phyloP scores from a whole-genome alignment of 768 basidiomycete species.

The Boletus tylopilopsis region DNA sequence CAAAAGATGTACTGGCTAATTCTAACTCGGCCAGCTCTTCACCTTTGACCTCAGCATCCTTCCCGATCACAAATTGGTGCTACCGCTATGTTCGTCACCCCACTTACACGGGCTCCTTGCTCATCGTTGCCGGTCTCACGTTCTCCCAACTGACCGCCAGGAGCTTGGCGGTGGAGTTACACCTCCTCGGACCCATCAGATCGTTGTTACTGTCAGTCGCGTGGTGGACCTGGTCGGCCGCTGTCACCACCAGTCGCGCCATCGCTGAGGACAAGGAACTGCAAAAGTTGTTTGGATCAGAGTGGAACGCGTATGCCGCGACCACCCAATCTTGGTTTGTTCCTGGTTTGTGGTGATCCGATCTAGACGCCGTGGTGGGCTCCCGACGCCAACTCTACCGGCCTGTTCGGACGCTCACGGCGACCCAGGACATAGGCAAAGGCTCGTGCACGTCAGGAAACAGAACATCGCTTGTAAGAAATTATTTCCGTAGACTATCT shows the following conservation, averaged over 20 bases:
- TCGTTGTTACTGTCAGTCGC: slow-evolving; percentile 33
- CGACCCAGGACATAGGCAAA: too few species aligned
- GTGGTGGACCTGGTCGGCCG: slow-evolving; percentile 51
- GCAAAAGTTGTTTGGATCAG: slow-evolving; percentile 39
- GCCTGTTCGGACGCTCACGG: background rate
- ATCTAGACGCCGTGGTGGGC: background rate
- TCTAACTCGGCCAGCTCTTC: slow-evolving; percentile 52
- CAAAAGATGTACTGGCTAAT: too few species aligned
- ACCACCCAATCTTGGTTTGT: slow-evolving; percentile 48
- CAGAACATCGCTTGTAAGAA: too few species aligned
- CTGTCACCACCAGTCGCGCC: slow-evolving; percentile 46
- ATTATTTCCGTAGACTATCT: too few species aligned
- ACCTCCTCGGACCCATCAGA: slow-evolving; percentile 26
- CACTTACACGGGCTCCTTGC: slow-evolving; percentile 50
- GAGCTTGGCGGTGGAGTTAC: slow-evolving; percentile 44
- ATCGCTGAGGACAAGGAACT: slow-evolving; percentile 51
- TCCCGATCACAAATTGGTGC: slow-evolving; percentile 47
- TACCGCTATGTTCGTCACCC: slow-evolving; percentile 55
- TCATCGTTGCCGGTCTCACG: slow-evolving; percentile 45
- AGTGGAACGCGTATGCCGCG: slow-evolving; percentile 48
- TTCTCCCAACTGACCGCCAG: slow-evolving; percentile 45
- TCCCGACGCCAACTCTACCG: too few species aligned
- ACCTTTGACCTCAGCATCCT: slow-evolving; percentile 58
- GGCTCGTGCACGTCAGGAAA: too few species aligned
- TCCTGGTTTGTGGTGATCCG: slow-evolving; percentile 39